Evolutionary conservation across 345 rosid genomes (phyloP).

Genomic region (Camelina laxa): DNA sequence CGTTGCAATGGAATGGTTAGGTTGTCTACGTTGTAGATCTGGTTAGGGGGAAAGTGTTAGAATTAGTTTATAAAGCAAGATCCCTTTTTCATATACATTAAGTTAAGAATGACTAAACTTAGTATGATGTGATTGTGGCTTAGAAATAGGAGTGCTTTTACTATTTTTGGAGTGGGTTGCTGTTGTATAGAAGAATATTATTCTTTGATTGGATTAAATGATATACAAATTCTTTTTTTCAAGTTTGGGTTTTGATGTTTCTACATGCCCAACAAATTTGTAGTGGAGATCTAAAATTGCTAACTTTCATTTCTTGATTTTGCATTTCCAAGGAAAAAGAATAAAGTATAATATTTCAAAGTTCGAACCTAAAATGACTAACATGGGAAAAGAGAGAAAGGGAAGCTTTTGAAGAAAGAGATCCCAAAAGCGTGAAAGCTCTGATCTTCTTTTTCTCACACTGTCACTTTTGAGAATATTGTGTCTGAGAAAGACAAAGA

Average conservation of each 20-base stretch:
- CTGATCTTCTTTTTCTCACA: conserved; percentile 23
- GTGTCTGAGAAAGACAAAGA: conserved; percentile 19
- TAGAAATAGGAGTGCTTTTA: conserved; percentile 31
- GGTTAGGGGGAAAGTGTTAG: conserved; percentile 16
- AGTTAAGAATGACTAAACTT: conserved; percentile 31
- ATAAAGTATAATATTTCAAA: background rate
- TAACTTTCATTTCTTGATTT: conserved; percentile 14
- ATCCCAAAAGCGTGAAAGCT: conserved; percentile 32
- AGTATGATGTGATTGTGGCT: conserved; percentile 27
- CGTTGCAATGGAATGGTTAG: conserved; percentile 17
- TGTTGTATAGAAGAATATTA: conserved; percentile 16
- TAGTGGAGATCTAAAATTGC: conserved; percentile 20
- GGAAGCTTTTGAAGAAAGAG: conserved; percentile 22
- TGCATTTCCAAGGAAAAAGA: conserved; percentile 1
- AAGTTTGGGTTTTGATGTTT: conserved; percentile 36
- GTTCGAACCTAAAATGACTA: conserved; percentile 28
- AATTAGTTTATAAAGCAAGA: background rate
- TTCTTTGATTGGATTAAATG: background rate
- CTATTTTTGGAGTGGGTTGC: conserved; percentile 34
- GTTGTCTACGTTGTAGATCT: conserved; percentile 23
- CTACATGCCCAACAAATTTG: conserved; percentile 4
- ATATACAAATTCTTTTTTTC: conserved; percentile 2
- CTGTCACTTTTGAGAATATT: conserved; percentile 9
- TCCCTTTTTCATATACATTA: conserved; percentile 9
- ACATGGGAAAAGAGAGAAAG: conserved; percentile 27